These are phyloP conservation scores for Coccomyxa sp. DNA, from an alignment of 139 green algal species.

Conservation along the genomic window DNA sequence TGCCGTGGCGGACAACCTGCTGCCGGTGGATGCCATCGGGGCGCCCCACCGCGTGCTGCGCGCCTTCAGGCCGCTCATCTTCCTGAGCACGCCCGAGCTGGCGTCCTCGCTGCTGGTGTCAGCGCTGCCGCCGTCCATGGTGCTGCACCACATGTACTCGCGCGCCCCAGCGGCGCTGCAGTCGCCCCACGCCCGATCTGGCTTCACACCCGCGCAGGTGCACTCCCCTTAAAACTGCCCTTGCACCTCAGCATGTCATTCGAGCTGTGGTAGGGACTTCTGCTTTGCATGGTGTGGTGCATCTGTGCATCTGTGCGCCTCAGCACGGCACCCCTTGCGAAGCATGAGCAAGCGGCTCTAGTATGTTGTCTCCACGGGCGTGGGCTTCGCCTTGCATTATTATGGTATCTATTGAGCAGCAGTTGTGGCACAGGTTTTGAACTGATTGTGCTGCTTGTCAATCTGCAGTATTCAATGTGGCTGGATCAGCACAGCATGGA, in stretches of 20 bases:
- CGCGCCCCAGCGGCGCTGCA: constrained; percentile 57
- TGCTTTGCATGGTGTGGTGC: not conserved
- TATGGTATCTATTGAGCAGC: too few species aligned
- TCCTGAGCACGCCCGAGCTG: constrained; percentile 24
- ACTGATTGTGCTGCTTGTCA: not conserved
- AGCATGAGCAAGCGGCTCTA: too few species aligned
- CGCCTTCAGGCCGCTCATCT: constrained; percentile 68
- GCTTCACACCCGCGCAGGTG: constrained; percentile 51
- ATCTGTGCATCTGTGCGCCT: not conserved
- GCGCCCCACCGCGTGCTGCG: constrained; percentile 52
- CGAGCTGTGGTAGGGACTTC: not conserved
- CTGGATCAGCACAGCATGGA: constrained; percentile 75
- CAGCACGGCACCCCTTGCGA: too few species aligned
- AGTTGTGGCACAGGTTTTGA: not conserved
- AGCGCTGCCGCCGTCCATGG: constrained; percentile 66
- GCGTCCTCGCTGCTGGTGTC: constrained; percentile 29
- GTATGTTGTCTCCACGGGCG: too few species aligned
- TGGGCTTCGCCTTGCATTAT: too few species aligned
- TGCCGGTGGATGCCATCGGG: constrained; percentile 67
- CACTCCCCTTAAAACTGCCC: not conserved
- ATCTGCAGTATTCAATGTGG: constrained; percentile 93
- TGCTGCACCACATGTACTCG: constrained; percentile 86
- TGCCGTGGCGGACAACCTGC: constrained; percentile 63
- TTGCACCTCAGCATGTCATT: not conserved
- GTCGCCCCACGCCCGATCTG: constrained; percentile 66